Evolutionary conservation across 176 grass and related monocot genomes (phyloP).

Genomic region (Oryza officinalis): DNA sequence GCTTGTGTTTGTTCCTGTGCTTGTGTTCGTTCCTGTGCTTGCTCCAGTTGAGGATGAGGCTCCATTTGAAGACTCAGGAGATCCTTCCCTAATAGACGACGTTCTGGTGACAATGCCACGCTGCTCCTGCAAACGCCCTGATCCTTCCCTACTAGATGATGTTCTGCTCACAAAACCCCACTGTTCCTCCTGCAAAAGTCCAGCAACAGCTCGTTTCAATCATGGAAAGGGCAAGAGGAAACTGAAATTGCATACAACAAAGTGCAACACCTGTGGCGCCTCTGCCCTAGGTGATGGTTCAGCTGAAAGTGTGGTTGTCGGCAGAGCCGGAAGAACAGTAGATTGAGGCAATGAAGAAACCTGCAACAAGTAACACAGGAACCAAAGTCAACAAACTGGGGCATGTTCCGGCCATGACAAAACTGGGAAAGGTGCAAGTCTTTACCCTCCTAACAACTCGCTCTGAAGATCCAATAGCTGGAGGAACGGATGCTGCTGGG

Average conservation of each 20-base stretch:
- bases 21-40: not conserved
- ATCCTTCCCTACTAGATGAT: not conserved
- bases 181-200: constrained; percentile 17
- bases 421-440: not conserved
- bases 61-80: not conserved
- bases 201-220: not conserved
- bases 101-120: not conserved
- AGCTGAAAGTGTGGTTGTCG: not conserved
- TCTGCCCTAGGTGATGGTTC: not conserved
- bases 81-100: not conserved
- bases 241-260: not conserved
- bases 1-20: not conserved
- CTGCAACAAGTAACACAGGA: not conserved
- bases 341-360: not conserved
- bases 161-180: not conserved
- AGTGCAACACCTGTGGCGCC: not conserved
- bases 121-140: not conserved
- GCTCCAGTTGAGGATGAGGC: not conserved
- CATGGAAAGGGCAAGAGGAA: not conserved
- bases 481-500: not conserved
- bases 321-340: not conserved
- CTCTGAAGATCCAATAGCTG: constrained; percentile 16
- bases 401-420: not conserved
- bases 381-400: not conserved
- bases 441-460: constrained; percentile 6